Conservation (phyloP, 176 grass and related monocot species). For the Chloris gayana region DNA sequence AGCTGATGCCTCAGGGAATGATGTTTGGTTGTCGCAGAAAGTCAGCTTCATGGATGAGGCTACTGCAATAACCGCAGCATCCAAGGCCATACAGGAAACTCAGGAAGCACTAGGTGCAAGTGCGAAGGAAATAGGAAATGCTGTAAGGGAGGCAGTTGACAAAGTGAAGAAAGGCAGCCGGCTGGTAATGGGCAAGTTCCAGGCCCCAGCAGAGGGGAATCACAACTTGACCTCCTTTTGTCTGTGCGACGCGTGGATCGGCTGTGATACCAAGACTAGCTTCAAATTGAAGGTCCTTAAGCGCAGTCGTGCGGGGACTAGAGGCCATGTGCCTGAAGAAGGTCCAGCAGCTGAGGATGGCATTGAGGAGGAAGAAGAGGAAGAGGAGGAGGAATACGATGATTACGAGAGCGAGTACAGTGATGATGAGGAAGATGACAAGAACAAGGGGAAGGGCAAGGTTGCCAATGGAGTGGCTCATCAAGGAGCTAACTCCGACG, state of each 20-base stretch:
- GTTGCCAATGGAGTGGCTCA: slow-evolving; percentile 52
- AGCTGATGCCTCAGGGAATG: slow-evolving; percentile 65
- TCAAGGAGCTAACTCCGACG: slow-evolving; percentile 42
- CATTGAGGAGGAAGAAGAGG: slow-evolving; percentile 93
- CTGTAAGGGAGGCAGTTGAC: slow-evolving; percentile 77
- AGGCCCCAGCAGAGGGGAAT: slow-evolving; percentile 75
- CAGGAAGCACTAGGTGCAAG: slow-evolving; percentile 75
- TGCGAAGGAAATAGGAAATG: slow-evolving; percentile 66
- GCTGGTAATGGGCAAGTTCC: slow-evolving; percentile 95
- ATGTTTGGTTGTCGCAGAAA: slow-evolving; percentile 95
- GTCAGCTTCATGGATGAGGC: slow-evolving; percentile 92
- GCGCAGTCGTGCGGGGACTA: slow-evolving; percentile 70
- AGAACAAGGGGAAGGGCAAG: slow-evolving; percentile 73
- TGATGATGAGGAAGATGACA: slow-evolving; percentile 82
- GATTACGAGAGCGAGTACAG: slow-evolving; percentile 99
- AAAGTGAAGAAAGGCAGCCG: slow-evolving; percentile 90
- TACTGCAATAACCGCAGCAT: slow-evolving; percentile 80
- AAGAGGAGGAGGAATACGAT: slow-evolving; percentile 91
- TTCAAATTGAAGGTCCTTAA: slow-evolving; percentile 90
- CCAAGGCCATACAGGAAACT: slow-evolving; percentile 91
- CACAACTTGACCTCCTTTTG: slow-evolving; percentile 78
- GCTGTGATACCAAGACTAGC: slow-evolving; percentile 83
- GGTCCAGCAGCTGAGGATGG: slow-evolving; percentile 70
- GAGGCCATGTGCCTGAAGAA: slow-evolving; percentile 72
- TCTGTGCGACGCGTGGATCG: slow-evolving; percentile 82